A percentile compares a stretch with the other conserved stretches of the same genome.
Conservation (phyloP, 306 rosid genomes). For the Casuarina glauca region DNA sequence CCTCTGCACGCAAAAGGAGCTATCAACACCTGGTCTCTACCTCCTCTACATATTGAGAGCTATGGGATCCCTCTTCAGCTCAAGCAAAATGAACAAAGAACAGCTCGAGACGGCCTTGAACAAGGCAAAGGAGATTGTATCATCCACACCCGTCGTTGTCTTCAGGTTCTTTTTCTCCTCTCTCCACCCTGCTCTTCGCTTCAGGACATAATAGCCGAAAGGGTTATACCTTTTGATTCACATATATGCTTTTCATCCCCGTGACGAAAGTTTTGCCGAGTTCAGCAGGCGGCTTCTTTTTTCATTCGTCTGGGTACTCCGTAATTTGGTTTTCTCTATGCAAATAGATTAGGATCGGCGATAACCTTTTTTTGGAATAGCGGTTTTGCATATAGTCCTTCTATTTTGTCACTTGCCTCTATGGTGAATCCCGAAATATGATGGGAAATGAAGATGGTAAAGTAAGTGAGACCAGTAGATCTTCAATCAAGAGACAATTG, state of each 20-base stretch:
- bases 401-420: background rate
- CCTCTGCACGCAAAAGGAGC: background rate
- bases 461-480: no score
- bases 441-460: no score
- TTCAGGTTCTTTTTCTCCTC: conserved; percentile 40
- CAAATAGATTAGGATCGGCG: no score
- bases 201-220: no score
- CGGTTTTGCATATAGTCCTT: background rate
- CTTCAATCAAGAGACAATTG: no score
- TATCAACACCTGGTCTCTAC: conserved; percentile 16
- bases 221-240: no score
- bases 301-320: no score
- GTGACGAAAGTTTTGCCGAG: no score
- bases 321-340: no score
- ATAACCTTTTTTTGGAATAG: background rate
- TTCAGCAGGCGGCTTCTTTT: no score
- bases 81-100: conserved; percentile 25
- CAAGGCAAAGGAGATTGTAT: conserved; percentile 42
- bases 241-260: no score
- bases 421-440: background rate
- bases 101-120: conserved; percentile 40
- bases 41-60: background rate
- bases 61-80: conserved; percentile 45
- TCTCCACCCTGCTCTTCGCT: background rate
- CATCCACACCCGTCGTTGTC: conserved; percentile 43